phyloP scores from a whole-genome alignment of 805 yeast species.

The Saccharomycopsis lassenensis region DNA sequence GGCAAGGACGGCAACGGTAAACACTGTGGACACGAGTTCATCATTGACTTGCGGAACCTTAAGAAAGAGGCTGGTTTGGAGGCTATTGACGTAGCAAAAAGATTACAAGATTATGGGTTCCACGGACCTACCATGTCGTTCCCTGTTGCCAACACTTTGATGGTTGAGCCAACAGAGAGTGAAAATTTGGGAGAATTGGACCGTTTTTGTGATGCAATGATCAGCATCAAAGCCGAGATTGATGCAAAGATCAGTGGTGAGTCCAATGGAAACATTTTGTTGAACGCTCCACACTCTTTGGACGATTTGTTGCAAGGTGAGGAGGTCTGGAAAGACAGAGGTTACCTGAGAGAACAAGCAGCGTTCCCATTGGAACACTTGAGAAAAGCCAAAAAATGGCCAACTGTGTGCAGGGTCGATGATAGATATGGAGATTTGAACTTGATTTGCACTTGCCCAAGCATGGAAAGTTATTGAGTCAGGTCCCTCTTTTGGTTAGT shows the following conservation, averaged over 20 bases:
- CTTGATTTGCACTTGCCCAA: constrained; percentile 87
- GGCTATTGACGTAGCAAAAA: constrained; percentile 93
- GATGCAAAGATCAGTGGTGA: constrained; percentile 57
- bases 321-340: constrained; percentile 79
- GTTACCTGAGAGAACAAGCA: constrained; percentile 87
- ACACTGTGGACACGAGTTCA: constrained; percentile 95
- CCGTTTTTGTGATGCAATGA: constrained; percentile 80
- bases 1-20: constrained; percentile 44
- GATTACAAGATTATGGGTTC: constrained; percentile 96
- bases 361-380: constrained; percentile 82
- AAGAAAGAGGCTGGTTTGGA: constrained; percentile 64
- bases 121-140: constrained; percentile 99
- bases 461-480: constrained; percentile 74
- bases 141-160: constrained; percentile 95
- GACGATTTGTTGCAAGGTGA: constrained; percentile 56
- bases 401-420: constrained; percentile 83
- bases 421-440: constrained; percentile 93
- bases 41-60: constrained; percentile 79
- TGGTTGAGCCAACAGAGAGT: constrained; percentile 97
- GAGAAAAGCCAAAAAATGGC: constrained; percentile 81
- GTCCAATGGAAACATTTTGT: constrained; percentile 57
- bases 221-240: constrained; percentile 75
- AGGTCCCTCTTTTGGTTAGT: no score
- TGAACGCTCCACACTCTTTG: constrained; percentile 87
- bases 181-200: constrained; percentile 83